Conservation (phyloP, 108 stramenopile species). For the Fistulifera solaris region DNA sequence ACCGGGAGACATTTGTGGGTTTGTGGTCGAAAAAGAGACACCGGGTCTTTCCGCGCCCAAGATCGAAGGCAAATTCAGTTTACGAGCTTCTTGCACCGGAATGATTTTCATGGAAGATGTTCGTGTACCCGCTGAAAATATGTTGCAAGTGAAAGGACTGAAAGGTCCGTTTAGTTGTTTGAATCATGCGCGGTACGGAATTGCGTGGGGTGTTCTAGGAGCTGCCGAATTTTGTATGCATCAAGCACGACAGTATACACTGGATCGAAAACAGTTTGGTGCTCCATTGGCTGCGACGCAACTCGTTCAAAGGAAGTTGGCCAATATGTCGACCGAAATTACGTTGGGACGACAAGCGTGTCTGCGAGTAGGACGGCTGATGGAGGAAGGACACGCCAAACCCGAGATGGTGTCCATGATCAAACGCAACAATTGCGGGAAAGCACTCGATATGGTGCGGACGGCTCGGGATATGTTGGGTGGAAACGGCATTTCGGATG, state of each 20-base stretch:
- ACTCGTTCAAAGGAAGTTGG: slow-evolving; percentile 90
- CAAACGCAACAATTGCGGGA: slow-evolving; percentile 91
- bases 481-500: slow-evolving; percentile 94
- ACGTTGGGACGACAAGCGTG: slow-evolving; percentile 54
- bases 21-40: slow-evolving; percentile 78
- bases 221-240: slow-evolving; percentile 88
- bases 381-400: slow-evolving; percentile 61
- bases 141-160: slow-evolving; percentile 46
- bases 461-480: slow-evolving; percentile 88
- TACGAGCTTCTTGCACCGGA: slow-evolving; percentile 83
- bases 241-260: slow-evolving; percentile 73
- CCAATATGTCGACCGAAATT: slow-evolving; percentile 90
- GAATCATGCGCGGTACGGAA: slow-evolving; percentile 94
- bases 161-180: slow-evolving; percentile 89
- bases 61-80: slow-evolving; percentile 87
- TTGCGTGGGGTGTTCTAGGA: slow-evolving; percentile 91
- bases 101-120: slow-evolving; percentile 93
- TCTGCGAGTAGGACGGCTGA: slow-evolving; percentile 80
- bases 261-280: slow-evolving; percentile 89
- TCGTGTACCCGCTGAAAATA: slow-evolving; percentile 51
- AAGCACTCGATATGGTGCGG: slow-evolving; percentile 84
- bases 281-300: slow-evolving; percentile 91
- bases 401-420: slow-evolving; percentile 91
- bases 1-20: slow-evolving; percentile 69
- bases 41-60: slow-evolving; percentile 71